These are phyloP conservation scores for Extremus antarcticus DNA, from an alignment of 495 filamentous ascomycete species.

Conservation along the genomic window DNA sequence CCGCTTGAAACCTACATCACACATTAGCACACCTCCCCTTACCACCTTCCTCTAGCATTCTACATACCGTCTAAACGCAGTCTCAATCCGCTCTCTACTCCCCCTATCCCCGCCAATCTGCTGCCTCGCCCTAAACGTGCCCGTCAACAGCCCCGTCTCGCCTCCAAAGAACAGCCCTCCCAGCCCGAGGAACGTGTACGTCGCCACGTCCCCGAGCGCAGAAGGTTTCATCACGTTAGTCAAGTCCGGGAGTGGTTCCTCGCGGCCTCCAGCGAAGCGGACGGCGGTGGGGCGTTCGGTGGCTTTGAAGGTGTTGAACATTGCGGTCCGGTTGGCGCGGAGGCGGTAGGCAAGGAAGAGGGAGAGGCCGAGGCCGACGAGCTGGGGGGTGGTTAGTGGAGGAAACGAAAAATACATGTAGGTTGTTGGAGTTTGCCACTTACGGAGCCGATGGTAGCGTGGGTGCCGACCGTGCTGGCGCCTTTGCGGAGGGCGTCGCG, in stretches of 20 bases:
- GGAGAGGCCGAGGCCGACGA: slow-evolving; percentile 49
- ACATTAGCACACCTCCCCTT: background rate
- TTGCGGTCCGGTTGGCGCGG: slow-evolving; percentile 40
- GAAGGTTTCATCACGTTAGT: slow-evolving; percentile 47
- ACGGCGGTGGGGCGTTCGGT: slow-evolving; percentile 49
- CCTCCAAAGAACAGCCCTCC: slow-evolving; percentile 56
- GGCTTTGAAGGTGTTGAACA: slow-evolving; percentile 50
- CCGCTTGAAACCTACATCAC: slow-evolving; percentile 41
- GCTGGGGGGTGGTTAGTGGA: too few species aligned
- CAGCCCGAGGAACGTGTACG: slow-evolving; percentile 50
- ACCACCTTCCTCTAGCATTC: background rate
- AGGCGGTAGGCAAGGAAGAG: slow-evolving; percentile 47
- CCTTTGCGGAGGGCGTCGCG: slow-evolving; percentile 47
- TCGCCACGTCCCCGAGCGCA: slow-evolving; percentile 47
- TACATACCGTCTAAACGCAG: slow-evolving; percentile 39
- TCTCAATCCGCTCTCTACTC: slow-evolving; percentile 45
- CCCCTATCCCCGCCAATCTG: slow-evolving; percentile 45
- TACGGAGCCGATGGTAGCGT: slow-evolving; percentile 48
- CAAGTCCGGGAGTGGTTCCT: slow-evolving; percentile 53
- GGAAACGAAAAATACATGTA: too few species aligned
- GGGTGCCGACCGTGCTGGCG: slow-evolving; percentile 39
- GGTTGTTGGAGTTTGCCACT: too few species aligned
- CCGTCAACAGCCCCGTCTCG: slow-evolving; percentile 49
- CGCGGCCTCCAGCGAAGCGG: slow-evolving; percentile 47
- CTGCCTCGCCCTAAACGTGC: slow-evolving; percentile 40